Conservation (phyloP, 768 basidiomycete species). For the Podaxis sp. region DNA sequence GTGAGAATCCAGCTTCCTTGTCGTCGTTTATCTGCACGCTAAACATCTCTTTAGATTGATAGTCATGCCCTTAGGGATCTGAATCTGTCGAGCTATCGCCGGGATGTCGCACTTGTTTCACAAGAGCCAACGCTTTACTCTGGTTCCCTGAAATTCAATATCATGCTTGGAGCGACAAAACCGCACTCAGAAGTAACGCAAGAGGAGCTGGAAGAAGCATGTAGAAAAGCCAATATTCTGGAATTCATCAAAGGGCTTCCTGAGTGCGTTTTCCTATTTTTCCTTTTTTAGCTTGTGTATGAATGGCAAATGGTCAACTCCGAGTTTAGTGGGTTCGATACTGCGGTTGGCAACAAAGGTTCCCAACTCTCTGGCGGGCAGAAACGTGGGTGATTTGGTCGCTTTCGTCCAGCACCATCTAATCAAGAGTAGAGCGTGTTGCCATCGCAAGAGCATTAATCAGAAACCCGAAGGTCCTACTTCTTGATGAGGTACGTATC, state of each 20-base stretch:
- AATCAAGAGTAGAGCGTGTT: conserved; percentile 37
- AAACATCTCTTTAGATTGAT: conserved; percentile 46
- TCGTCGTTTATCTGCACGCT: not conserved
- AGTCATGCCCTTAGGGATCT: conserved; percentile 62
- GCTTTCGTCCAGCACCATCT: not conserved
- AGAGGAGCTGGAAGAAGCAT: conserved; percentile 75
- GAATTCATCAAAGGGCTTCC: conserved; percentile 83
- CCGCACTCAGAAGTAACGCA: conserved; percentile 71
- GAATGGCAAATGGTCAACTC: conserved; percentile 5
- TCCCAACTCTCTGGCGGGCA: conserved; percentile 80
- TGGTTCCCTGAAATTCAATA: conserved; percentile 80
- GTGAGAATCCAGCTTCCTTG: conserved; percentile 24
- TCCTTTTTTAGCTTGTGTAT: too few relatives aligned
- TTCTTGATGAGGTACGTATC: conserved; percentile 58
- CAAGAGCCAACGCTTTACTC: conserved; percentile 84
- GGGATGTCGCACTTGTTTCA: conserved; percentile 79
- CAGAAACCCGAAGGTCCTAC: conserved; percentile 75
- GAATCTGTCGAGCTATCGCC: conserved; percentile 76
- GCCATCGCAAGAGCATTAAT: conserved; percentile 84
- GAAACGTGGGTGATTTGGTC: conserved; percentile 47
- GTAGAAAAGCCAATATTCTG: conserved; percentile 77
- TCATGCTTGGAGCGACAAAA: conserved; percentile 74
- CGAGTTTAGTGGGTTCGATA: conserved; percentile 64
- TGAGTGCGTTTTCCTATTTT: conserved; percentile 40
- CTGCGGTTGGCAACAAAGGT: conserved; percentile 80